Evolutionary conservation across 148 eudicot genomes (phyloP).

Genomic region (Camellia granthamiana): DNA sequence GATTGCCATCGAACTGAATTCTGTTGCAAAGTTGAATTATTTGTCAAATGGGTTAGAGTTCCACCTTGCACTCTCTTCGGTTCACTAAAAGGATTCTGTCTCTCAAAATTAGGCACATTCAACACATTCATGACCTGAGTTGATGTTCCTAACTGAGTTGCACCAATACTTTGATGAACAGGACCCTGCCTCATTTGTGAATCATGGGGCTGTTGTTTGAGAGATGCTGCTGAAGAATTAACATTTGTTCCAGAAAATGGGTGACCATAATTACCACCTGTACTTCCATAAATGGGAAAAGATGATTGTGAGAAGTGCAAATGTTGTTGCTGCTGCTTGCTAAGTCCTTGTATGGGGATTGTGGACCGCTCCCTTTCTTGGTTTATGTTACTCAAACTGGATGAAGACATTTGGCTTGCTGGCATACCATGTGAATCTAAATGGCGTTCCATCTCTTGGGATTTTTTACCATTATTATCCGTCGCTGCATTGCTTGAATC

Average conservation of each 20-base stretch:
- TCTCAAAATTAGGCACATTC: conserved; percentile 43
- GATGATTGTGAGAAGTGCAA: conserved; percentile 66
- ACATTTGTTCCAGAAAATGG: conserved; percentile 48
- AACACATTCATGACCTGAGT: conserved; percentile 43
- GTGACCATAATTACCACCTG: conserved; percentile 39
- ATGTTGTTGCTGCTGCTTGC: conserved; percentile 70
- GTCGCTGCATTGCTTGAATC: conserved; percentile 37
- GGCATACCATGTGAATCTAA: conserved; percentile 12
- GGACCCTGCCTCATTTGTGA: conserved; percentile 56
- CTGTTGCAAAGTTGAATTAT: conserved; percentile 31
- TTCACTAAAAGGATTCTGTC: conserved; percentile 41
- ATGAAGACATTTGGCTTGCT: no score
- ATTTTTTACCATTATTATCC: conserved; percentile 43
- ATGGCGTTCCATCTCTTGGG: conserved; percentile 44
- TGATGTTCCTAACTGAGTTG: conserved; percentile 38
- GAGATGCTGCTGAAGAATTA: conserved; percentile 41
- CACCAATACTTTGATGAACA: conserved; percentile 48
- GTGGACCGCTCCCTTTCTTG: conserved; percentile 44
- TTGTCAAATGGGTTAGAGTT: conserved; percentile 31
- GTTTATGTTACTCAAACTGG: conserved; percentile 27
- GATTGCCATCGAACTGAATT: conserved; percentile 53
- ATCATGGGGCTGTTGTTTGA: conserved; percentile 54
- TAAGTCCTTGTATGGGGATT: conserved; percentile 57
- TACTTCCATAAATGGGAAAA: conserved; percentile 62
- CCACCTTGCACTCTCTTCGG: conserved; percentile 43